Evolutionary conservation across 768 basidiomycete species (phyloP), one percentile per base, ranked within the genome.

Genomic region (Cyclocybe aegerita): DNA sequence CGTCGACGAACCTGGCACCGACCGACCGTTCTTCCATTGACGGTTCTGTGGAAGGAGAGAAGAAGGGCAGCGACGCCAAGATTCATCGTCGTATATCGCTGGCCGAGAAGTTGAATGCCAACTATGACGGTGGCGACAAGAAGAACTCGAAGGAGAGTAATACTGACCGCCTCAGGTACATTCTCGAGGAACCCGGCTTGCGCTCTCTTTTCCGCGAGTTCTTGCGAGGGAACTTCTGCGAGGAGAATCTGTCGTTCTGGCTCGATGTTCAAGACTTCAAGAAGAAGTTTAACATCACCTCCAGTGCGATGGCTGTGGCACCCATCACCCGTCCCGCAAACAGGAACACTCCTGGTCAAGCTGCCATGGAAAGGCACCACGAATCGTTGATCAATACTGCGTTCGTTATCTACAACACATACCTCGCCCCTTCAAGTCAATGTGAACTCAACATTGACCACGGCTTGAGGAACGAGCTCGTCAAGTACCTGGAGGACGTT

Each of bases 361-460:
- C 78, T 43, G 92, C 94, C 3, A 98, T 98, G 96, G 96, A 98
- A 72, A 86, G 82, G 52, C 97, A 99, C 66, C 95, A 98, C 73
- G 93, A 96, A 65, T 82, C 91, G 16, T 76, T 99, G 58, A 95
- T 98, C 60, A 87, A 90, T 58, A 94, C 93, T 50, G 95, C 97
- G 6, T 94, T 96, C 58, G 81, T 86, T 47, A 97, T 94, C 57
- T 95, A 93, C 75, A 87, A 91, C 75, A 94, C 83, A 45, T 99
- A 98, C 63, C 85, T 99, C 16, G 97, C 96, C 0, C 95, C 94
- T 1, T 91, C 93, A 29, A 95, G 93, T 66, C 90, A 87, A 52
- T 92, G 88, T 71, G 97, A 98, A 71, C 81, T 99, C 54, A 99
- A 99, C 71, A 99, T 99, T 58, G 97, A 99, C 65, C 97, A 99